Evolutionary conservation across 306 rosid genomes (phyloP).

Genomic region (Ceratonia siliqua): DNA sequence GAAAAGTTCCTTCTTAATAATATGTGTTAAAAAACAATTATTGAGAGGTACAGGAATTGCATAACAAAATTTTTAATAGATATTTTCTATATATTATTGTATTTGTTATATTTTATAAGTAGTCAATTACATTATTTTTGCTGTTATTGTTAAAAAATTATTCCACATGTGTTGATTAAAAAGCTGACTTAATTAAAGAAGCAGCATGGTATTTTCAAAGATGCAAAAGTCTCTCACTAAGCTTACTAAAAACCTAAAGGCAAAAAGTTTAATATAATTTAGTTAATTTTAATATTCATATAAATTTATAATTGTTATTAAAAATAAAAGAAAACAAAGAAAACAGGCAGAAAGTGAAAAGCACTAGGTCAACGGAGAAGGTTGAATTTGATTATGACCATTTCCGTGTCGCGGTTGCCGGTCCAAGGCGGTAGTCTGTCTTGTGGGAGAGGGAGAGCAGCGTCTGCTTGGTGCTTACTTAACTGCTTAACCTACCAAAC

Average conservation of each 20-base stretch:
- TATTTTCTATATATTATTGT: too few species aligned
- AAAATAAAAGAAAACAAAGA: neutral
- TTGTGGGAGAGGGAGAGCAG: neutral
- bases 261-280: neutral
- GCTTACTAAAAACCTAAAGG: too few species aligned
- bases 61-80: too few species aligned
- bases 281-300: neutral
- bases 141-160: too few species aligned
- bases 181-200: too few species aligned
- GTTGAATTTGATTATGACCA: constrained; percentile 19
- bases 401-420: constrained; percentile 12
- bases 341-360: neutral
- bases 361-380: neutral
- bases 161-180: too few species aligned
- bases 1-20: neutral
- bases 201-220: too few species aligned
- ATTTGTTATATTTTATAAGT: too few species aligned
- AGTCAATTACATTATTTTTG: neutral
- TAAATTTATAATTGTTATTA: neutral
- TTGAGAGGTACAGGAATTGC: too few species aligned
- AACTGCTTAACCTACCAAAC: neutral
- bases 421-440: constrained; percentile 17
- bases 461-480: neutral
- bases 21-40: neutral
- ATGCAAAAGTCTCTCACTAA: too few species aligned